Evolutionary conservation across 2,329 filamentous ascomycete species (phyloP).

Genomic region (Hypoxylon rubiginosum): DNA sequence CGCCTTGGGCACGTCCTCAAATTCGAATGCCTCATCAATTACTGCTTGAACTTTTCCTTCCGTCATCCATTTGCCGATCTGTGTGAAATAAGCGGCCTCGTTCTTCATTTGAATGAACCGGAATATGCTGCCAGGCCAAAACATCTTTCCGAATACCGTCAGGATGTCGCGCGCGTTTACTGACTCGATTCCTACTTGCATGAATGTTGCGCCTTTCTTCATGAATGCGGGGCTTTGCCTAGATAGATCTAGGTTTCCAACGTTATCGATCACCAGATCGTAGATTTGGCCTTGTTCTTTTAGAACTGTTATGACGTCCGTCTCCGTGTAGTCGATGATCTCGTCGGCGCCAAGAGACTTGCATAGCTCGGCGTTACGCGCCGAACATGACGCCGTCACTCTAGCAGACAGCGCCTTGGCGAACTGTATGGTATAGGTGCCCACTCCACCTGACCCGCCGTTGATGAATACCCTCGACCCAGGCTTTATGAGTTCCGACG

Average conservation of each 20-base stretch:
- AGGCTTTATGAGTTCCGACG: too few species aligned
- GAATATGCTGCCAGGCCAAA: conserved; percentile 51
- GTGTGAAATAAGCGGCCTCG: conserved; percentile 57
- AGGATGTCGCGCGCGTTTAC: conserved; percentile 56
- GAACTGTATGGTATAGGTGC: conserved; percentile 45
- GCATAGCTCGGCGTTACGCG: conserved; percentile 67
- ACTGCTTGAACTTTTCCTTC: conserved; percentile 68
- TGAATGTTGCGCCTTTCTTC: too few species aligned
- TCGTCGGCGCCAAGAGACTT: conserved; percentile 71
- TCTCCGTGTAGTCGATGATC: conserved; percentile 69
- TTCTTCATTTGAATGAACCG: conserved; percentile 54
- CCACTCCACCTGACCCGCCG: too few species aligned
- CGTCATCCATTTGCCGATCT: conserved; percentile 65
- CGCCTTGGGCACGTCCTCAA: conserved; percentile 67
- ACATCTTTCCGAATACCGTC: conserved; percentile 54
- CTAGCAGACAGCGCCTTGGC: conserved; percentile 70
- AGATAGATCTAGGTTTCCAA: too few species aligned
- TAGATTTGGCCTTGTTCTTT: conserved; percentile 58
- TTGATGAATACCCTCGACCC: too few species aligned
- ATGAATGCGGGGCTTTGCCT: too few species aligned
- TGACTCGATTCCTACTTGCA: too few species aligned
- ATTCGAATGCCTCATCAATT: conserved; percentile 65
- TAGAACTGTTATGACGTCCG: conserved; percentile 61
- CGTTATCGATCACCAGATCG: too few species aligned
- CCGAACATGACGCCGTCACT: conserved; percentile 70